phyloP scores from a whole-genome alignment of 345 rosid genomes.

The Rhodamnia rubescens region DNA sequence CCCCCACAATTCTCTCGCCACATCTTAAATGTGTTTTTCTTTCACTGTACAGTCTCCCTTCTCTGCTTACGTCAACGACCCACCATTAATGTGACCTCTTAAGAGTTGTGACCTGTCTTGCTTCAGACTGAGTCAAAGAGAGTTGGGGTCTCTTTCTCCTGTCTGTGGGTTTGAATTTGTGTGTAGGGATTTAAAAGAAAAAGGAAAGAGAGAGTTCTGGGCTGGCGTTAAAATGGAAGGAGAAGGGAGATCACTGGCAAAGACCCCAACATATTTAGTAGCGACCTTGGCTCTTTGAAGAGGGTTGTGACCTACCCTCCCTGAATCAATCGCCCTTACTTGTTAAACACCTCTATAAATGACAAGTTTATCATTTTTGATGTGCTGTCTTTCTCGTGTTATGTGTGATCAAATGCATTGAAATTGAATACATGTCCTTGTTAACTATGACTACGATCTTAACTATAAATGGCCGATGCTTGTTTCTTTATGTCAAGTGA shows the following conservation, averaged over 20 bases:
- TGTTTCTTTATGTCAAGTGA: not conserved
- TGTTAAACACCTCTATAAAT: no score
- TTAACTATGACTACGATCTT: not conserved
- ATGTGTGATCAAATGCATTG: not conserved
- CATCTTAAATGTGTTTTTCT: not conserved
- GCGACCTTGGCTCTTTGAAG: conserved; percentile 5
- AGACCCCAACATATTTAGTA: conserved; percentile 46
- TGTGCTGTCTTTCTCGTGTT: not conserved
- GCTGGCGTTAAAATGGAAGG: not conserved
- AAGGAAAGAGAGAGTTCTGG: no score
- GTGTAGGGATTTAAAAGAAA: no score
- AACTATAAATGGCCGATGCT: not conserved
- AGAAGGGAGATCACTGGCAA: conserved; percentile 26
- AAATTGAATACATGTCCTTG: not conserved
- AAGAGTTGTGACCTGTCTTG: not conserved
- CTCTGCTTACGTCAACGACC: not conserved
- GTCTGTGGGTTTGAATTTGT: no score
- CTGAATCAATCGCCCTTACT: no score
- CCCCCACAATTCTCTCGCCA: not conserved
- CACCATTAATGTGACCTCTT: not conserved
- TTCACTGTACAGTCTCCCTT: not conserved
- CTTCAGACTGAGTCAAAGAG: not conserved
- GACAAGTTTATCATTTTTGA: no score
- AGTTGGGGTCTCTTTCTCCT: not conserved
- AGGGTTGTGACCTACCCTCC: no score